Evolutionary conservation across 2,329 filamentous ascomycete genomes (phyloP).

Genomic region (Aureobasidium musti): DNA sequence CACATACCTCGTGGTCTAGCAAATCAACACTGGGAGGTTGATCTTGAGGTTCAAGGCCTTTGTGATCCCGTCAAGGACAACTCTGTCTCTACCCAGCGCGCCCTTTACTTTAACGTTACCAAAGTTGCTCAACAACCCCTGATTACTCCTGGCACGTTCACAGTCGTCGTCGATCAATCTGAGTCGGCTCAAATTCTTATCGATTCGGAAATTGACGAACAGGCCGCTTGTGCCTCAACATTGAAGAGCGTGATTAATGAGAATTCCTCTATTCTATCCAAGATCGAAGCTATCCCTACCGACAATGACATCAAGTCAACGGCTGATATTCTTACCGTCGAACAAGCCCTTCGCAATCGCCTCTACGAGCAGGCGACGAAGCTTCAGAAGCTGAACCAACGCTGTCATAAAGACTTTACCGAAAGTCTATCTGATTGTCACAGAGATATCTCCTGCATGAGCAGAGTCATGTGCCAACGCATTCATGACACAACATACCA

Average conservation of each 20-base stretch:
- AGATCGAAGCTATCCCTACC: slow-evolving; percentile 2
- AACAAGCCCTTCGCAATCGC: slow-evolving; percentile 4
- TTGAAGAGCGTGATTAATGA: slow-evolving; percentile 16
- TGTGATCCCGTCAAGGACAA: background rate
- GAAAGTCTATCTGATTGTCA: slow-evolving; percentile 26
- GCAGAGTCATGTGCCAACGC: slow-evolving; percentile 25
- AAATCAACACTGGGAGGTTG: slow-evolving; percentile 19
- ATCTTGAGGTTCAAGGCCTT: slow-evolving; percentile 24
- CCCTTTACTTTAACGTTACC: slow-evolving; percentile 26
- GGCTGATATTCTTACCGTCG: slow-evolving; percentile 1
- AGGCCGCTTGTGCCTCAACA: background rate
- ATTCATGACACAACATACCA: slow-evolving; percentile 20
- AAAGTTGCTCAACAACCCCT: slow-evolving; percentile 16
- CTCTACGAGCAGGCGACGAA: slow-evolving; percentile 23
- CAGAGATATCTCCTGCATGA: slow-evolving; percentile 22
- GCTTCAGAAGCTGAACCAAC: slow-evolving; percentile 9
- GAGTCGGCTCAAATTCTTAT: slow-evolving; percentile 18
- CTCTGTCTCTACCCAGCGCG: background rate
- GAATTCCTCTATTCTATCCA: slow-evolving; percentile 16
- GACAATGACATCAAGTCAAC: slow-evolving; percentile 22
- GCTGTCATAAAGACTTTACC: background rate
- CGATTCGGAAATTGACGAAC: background rate
- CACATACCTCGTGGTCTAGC: slow-evolving; percentile 21
- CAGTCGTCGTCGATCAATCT: background rate
- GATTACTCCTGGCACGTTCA: slow-evolving; percentile 1